These are phyloP conservation scores for Trematosphaeria pertusa DNA, from an alignment of 2,329 filamentous ascomycete genomes.

Conservation along the genomic window DNA sequence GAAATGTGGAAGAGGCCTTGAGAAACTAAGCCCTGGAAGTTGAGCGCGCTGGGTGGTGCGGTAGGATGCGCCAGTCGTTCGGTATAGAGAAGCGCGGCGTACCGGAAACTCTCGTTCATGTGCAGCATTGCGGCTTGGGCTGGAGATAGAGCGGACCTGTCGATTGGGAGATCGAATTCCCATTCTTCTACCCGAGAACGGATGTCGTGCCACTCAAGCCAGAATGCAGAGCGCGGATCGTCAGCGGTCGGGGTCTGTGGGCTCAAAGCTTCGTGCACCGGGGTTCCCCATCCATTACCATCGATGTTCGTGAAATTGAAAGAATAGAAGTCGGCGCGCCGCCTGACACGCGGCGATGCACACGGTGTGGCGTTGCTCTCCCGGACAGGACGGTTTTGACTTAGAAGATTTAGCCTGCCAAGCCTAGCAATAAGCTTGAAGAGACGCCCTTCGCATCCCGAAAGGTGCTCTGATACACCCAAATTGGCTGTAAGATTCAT, in stretches of 20 bases:
- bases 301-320: conserved; percentile 67
- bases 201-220: conserved; percentile 85
- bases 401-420: conserved; percentile 82
- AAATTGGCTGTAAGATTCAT: conserved; percentile 70
- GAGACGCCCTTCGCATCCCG: conserved; percentile 84
- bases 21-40: conserved; percentile 83
- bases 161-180: conserved; percentile 65
- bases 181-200: conserved; percentile 79
- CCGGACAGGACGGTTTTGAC: conserved; percentile 66
- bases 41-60: conserved; percentile 73
- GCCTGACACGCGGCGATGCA: conserved; percentile 41
- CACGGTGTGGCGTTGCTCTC: conserved; percentile 42
- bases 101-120: conserved; percentile 89
- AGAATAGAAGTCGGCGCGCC: conserved; percentile 58
- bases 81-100: conserved; percentile 86
- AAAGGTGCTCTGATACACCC: conserved; percentile 81
- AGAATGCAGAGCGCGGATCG: conserved; percentile 69
- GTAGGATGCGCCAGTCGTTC: conserved; percentile 83
- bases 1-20: conserved; percentile 85
- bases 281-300: conserved; percentile 70
- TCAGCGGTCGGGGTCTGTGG: conserved; percentile 56
- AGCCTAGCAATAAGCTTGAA: conserved; percentile 88
- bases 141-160: conserved; percentile 44
- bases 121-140: conserved; percentile 77
- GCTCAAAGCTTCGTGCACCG: conserved; percentile 54